A percentile compares a stretch with the other conserved stretches of the same genome.
Conservation (phyloP, 192 early-diverging fungal genomes). For the Dissophora globulifera region DNA sequence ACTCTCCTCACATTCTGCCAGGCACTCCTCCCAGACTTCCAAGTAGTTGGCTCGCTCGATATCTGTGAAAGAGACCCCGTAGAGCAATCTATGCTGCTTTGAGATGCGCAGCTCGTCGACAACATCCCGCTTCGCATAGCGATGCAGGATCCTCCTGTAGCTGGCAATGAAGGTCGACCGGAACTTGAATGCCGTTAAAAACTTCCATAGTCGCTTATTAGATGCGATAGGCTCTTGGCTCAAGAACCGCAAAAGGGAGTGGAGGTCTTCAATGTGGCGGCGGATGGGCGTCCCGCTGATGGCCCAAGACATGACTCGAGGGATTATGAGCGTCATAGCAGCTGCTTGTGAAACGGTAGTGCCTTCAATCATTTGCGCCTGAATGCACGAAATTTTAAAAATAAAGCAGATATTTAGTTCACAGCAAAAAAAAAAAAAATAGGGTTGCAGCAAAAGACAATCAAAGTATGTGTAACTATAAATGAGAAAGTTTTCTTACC, state of each 20-base stretch:
- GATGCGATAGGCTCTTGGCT: conserved; percentile 49
- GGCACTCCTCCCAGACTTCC: conserved; percentile 59
- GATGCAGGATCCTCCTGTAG: conserved; percentile 57
- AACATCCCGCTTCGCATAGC: conserved; percentile 67
- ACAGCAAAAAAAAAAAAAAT: background rate
- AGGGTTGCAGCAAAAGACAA: too few relatives aligned
- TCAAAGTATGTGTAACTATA: too few relatives aligned
- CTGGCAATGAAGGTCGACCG: conserved; percentile 38
- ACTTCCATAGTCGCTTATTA: conserved; percentile 22
- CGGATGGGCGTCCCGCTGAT: conserved; percentile 67
- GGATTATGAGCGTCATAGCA: conserved; percentile 56
- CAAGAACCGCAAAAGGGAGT: conserved; percentile 65
- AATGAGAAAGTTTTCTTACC: background rate
- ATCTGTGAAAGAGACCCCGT: conserved; percentile 60
- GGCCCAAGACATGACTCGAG: conserved; percentile 4
- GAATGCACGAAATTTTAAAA: too few relatives aligned
- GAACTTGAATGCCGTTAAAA: conserved; percentile 21
- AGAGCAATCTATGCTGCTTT: conserved; percentile 55
- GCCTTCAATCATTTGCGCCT: conserved; percentile 13
- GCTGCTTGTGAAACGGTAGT: conserved; percentile 5
- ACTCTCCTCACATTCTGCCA: conserved; percentile 52
- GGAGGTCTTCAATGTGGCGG: conserved; percentile 57
- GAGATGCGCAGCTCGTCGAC: conserved; percentile 66
- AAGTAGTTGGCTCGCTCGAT: conserved; percentile 71
- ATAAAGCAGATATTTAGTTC: too few relatives aligned